Base-by-base conservation (phyloP, 768 basidiomycete species). In the Ramaria rubella region DNA sequence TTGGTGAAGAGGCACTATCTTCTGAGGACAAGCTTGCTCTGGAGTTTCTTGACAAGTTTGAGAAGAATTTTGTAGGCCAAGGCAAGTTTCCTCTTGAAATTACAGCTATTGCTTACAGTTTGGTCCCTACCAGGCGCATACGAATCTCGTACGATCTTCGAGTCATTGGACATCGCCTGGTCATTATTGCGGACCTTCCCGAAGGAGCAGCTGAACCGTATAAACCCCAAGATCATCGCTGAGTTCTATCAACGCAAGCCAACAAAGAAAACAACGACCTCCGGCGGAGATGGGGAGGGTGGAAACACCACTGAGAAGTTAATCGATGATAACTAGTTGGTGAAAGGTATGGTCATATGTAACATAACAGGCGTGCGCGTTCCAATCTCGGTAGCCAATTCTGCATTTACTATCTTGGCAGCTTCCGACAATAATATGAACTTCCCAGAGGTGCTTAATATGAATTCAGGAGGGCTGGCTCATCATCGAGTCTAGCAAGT, bases 11-110 rank as follows among this genome's bases (percentile, higher is more conserved):
- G 71, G 94, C 96, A 21, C 73, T 98, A 64, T 94, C 90, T 43
- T 74, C 82, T 0, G 96, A 98, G 71, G 96, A 99, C 72, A 97
- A 96, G 74, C 80, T 96, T 36, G 94, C 95, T 8, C 75, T 99
- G 49, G 94, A 98, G 71, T 99, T 99, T 79, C 73, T 99, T 62
- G 93, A 95, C 68, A 92, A 95, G 72, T 99, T 99, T 72, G 96
- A 99, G 74, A 86, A 84, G 54, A 87, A 94, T 64, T 99, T 98
- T 71, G 96, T 99, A 42, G 90, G 90, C 33, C 96, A 99, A 81
- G 94, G 94, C 86, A 60, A 54, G n/a, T 29, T 46, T 34, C n/a
- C 17, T 21, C 19, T 30, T 30, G 33, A 48, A 21, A 12, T 26
- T 9, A 21, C 9, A 19, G 23, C 24, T 46, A 12, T 23, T 46